Percentiles rank a stretch among this genome's conserved stretches.
Conservation (phyloP, 164 flowering plant species). For the Cinnamomum chago region DNA sequence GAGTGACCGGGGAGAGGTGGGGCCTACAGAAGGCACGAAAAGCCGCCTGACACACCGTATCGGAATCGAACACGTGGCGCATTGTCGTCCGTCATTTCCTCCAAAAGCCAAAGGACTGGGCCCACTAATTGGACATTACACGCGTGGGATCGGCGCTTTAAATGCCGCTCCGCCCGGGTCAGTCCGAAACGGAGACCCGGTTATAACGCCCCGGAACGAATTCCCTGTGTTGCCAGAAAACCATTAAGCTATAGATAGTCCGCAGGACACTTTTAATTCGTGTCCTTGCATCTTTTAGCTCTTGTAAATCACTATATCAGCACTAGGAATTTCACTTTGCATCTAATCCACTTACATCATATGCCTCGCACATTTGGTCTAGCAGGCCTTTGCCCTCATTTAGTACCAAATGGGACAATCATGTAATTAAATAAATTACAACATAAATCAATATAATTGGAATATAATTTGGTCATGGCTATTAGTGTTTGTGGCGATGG, state of each 20-base stretch:
- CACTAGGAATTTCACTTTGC: too few relatives aligned
- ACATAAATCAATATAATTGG: too few relatives aligned
- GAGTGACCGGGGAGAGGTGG: background rate
- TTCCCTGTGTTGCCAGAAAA: background rate
- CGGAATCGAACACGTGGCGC: conserved; percentile 8
- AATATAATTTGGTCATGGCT: too few relatives aligned
- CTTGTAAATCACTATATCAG: too few relatives aligned
- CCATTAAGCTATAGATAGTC: background rate
- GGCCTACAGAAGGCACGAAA: background rate
- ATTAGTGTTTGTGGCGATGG: too few relatives aligned
- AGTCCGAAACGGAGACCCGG: background rate
- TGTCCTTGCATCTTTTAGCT: background rate
- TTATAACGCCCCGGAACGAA: background rate
- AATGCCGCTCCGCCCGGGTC: background rate
- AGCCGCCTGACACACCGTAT: background rate
- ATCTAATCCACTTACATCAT: too few relatives aligned
- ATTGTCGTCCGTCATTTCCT: conserved; percentile 1
- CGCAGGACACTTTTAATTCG: background rate
- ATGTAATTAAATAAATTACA: too few relatives aligned
- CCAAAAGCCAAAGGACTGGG: background rate
- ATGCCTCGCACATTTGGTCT: too few relatives aligned
- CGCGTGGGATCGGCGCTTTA: conserved; percentile 5
- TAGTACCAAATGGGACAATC: too few relatives aligned
- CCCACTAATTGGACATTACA: background rate
- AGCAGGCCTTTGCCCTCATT: too few relatives aligned